These are phyloP conservation scores for Tuber indicum DNA, from an alignment of 495 filamentous ascomycete species.

Conservation along the genomic window DNA sequence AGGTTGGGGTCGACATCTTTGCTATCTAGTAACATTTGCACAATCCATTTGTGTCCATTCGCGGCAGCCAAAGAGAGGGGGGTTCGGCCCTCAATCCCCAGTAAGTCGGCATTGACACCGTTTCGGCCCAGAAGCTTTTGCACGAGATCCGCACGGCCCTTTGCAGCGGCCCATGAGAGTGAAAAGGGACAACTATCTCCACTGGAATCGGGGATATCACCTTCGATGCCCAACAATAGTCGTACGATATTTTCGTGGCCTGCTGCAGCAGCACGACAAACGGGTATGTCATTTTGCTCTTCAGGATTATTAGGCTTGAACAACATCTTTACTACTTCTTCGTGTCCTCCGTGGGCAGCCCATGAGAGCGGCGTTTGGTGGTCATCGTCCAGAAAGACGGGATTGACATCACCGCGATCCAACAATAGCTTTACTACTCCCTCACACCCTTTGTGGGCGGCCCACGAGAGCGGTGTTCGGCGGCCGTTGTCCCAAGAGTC, in stretches of 20 bases:
- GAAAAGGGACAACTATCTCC: neutral
- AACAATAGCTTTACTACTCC: constrained; percentile 34
- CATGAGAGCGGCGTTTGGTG: constrained; percentile 17
- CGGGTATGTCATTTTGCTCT: constrained; percentile 23
- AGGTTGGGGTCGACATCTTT: constrained; percentile 19
- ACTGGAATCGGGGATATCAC: neutral
- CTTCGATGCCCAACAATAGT: constrained; percentile 1
- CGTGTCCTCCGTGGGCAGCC: constrained; percentile 28
- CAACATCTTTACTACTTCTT: constrained; percentile 9
- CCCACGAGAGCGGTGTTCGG: constrained; percentile 26
- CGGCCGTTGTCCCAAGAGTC: constrained; percentile 12
- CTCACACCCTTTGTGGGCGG: constrained; percentile 25
- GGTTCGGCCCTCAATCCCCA: constrained; percentile 18
- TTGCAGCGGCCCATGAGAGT: neutral
- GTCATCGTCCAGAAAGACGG: constrained; percentile 14
- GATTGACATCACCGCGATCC: constrained; percentile 13
- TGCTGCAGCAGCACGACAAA: constrained; percentile 12
- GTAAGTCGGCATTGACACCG: constrained; percentile 17
- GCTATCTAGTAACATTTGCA: constrained; percentile 33
- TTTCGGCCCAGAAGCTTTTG: neutral
- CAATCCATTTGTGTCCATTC: constrained; percentile 31
- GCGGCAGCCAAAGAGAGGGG: constrained; percentile 29
- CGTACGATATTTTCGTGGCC: constrained; percentile 14
- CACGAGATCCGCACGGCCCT: neutral
- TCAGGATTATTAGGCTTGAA: constrained; percentile 26